phyloP scores from a whole-genome alignment of 1,284 basidiomycete species.

The Heterobasidion occidentale region DNA sequence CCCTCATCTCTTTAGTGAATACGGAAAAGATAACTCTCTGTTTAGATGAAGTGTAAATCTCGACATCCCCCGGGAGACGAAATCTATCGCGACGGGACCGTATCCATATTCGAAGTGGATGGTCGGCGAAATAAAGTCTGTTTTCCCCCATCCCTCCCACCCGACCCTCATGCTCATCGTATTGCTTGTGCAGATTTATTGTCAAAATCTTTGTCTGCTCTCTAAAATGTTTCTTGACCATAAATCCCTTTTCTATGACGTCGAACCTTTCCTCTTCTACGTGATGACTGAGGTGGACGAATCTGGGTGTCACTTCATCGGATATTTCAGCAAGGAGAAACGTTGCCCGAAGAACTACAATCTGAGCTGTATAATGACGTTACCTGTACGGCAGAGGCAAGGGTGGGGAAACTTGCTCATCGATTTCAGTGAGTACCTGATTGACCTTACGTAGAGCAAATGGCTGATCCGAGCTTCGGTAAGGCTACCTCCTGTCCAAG shows the following conservation, averaged over 20 bases:
- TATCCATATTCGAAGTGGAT: slow-evolving; percentile 97
- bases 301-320: slow-evolving; percentile 88
- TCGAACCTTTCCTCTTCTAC: slow-evolving; percentile 99
- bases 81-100: slow-evolving; percentile 85
- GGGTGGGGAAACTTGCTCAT: slow-evolving; percentile 95
- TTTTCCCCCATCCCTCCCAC: slow-evolving; percentile 7
- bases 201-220: slow-evolving; percentile 97
- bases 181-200: slow-evolving; percentile 70
- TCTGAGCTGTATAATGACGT: slow-evolving; percentile 98
- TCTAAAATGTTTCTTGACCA: slow-evolving; percentile 99
- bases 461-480: slow-evolving; percentile 1
- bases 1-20: too few relatives aligned
- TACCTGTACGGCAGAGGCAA: slow-evolving; percentile 90
- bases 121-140: slow-evolving; percentile 92
- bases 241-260: slow-evolving; percentile 99
- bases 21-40: neutral
- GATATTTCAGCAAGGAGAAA: slow-evolving; percentile 99
- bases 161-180: neutral
- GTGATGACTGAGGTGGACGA: slow-evolving; percentile 93
- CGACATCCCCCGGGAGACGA: slow-evolving; percentile 97
- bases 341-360: slow-evolving; percentile 93
- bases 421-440: slow-evolving; percentile 82
- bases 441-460: neutral
- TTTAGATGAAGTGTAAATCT: slow-evolving; percentile 88
- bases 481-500: slow-evolving; percentile 94